Evolutionary conservation across 2,329 filamentous ascomycete genomes (phyloP).

Genomic region (Shiraia sp.): DNA sequence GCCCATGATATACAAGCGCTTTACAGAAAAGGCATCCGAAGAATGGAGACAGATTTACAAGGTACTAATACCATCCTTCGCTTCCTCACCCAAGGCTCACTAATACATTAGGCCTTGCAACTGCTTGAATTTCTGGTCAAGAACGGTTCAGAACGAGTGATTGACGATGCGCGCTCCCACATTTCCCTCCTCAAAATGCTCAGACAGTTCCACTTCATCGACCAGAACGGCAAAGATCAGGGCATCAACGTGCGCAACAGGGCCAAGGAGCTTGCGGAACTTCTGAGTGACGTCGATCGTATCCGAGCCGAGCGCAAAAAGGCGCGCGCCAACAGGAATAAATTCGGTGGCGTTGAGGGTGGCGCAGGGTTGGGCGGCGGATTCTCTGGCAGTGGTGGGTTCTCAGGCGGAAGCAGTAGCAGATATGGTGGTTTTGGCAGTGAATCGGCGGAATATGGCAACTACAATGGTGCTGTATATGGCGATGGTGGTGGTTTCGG

Average conservation of each 20-base stretch:
- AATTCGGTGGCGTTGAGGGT: conserved; percentile 93
- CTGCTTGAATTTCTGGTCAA: conserved; percentile 96
- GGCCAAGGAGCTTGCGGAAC: conserved; percentile 90
- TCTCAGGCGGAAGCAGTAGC: conserved; percentile 66
- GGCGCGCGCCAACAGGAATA: conserved; percentile 84
- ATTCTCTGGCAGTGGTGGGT: conserved; percentile 60
- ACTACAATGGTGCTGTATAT: conserved; percentile 77
- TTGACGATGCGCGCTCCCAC: conserved; percentile 94
- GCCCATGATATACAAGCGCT: conserved; percentile 99
- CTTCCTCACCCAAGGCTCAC: not conserved
- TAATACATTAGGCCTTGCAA: conserved; percentile 67
- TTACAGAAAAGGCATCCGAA: conserved; percentile 96
- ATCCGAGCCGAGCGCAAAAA: conserved; percentile 82
- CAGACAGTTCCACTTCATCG: conserved; percentile 95
- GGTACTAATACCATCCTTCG: conserved; percentile 54
- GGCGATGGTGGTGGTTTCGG: conserved; percentile 96
- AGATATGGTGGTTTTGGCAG: conserved; percentile 92
- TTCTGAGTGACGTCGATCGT: conserved; percentile 88
- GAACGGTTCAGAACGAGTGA: conserved; percentile 95
- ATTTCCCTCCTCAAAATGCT: conserved; percentile 97
- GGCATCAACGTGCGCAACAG: conserved; percentile 96
- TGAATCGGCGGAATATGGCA: conserved; percentile 59
- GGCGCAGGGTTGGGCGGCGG: conserved; percentile 62
- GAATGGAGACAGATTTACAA: conserved; percentile 99
- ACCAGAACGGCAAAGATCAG: conserved; percentile 96